phyloP scores from a whole-genome alignment of 768 basidiomycete species.

The Cystoderma amianthinum region DNA sequence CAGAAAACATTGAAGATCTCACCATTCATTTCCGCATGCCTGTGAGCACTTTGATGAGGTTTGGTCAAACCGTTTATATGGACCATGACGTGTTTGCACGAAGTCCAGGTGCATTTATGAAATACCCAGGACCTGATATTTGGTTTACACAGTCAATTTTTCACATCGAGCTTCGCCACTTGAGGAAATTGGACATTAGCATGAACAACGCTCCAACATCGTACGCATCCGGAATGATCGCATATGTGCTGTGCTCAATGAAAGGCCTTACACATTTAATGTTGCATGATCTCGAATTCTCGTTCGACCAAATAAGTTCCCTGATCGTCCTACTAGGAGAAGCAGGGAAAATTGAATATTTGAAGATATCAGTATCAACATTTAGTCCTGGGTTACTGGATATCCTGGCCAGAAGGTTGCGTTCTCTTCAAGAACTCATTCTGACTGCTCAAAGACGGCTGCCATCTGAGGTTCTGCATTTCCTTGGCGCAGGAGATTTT shows the following conservation, averaged over 20 bases:
- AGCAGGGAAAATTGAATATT: not conserved
- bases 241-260: not conserved
- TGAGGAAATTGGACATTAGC: not conserved
- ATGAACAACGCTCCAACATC: not conserved
- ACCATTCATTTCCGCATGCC: not conserved
- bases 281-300: not conserved
- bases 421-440: not conserved
- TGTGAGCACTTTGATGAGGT: not conserved
- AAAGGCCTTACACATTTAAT: not conserved
- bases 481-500: too few species aligned
- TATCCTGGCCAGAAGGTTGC: not conserved
- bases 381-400: not conserved
- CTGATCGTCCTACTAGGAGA: not conserved
- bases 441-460: not conserved
- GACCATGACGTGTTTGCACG: not conserved
- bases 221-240: not conserved
- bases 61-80: not conserved
- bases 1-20: not conserved
- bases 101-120: not conserved
- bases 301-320: not conserved
- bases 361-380: not conserved
- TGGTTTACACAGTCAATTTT: not conserved
- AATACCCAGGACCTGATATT: not conserved
- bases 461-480: too few species aligned
- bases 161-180: not conserved